Evolutionary conservation across 1,284 basidiomycete genomes (phyloP), one percentile per base, ranked within the genome.

Genomic region (Apiotrichum sp.): DNA sequence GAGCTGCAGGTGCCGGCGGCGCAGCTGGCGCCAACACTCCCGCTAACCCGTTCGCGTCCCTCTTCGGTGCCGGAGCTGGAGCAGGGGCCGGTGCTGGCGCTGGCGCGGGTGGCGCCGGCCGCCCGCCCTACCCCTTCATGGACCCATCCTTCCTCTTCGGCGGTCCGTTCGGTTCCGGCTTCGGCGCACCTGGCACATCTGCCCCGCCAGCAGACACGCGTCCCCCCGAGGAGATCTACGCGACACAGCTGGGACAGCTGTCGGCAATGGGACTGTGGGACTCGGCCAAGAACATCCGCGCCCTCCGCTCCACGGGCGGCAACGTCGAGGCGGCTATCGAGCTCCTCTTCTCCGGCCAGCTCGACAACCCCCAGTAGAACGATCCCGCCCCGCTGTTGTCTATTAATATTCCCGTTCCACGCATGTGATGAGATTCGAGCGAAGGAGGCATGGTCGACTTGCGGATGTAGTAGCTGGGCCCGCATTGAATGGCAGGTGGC

Each of bases 241-340:
- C 92, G 67, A 84, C 86, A 11, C 89, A 93, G 71, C 78, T 93
- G 10, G 68, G 72, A 34, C 74, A 73, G 59, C 56, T 77, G 61
- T 74, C 72, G 47, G 72, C 65, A 47, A 77, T 77, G 75, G 89
- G 92, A 82, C 71, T 93, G 63, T 86, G 89, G 76, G 88, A 93
- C 61, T 89, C 89, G 9, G 74, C 83, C 48, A 89, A 93, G 80
- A 95, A 95, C 70, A 80, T 95, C n/a, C 81, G 89, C 16, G 90
- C 91, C 8, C 77, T 95, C 52, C 80, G 89, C 33, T 88, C 88
- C 47, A 93, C 89, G 0, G 90, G 84, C 22, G 91, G 91, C 5
- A 92, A 93, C 67, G 89, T 95, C 34, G 84, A 93, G 71, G 82
- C 86, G 32, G 90, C 91, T 40, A 88, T 95, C 65, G 91, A 93